Percentiles rank a stretch among this genome's conserved stretches.
Conservation (phyloP, 352 stramenopile genomes). For the Thraustochytrium sp. region DNA sequence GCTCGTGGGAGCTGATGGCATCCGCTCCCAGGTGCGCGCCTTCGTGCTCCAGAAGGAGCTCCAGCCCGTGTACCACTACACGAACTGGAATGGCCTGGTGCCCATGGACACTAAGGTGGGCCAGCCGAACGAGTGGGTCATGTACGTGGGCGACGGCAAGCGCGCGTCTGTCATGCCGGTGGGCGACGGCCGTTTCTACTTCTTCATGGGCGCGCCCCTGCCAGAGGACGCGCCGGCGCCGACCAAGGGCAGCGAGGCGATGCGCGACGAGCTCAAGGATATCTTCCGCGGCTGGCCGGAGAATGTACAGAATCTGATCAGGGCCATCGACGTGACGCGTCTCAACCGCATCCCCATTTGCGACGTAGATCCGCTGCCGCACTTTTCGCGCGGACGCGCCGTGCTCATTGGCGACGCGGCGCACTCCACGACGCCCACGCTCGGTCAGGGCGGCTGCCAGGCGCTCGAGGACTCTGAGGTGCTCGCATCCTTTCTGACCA, state of each 20-base stretch:
- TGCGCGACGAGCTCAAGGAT: constrained; percentile 43
- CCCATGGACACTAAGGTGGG: constrained; percentile 1
- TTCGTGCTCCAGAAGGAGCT: constrained; percentile 38
- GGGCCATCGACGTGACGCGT: constrained; percentile 26
- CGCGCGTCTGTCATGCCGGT: constrained; percentile 42
- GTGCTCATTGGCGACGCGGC: constrained; percentile 36
- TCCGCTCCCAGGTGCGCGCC: constrained; percentile 15
- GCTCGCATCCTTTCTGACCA: constrained; percentile 8
- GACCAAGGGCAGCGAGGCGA: not conserved
- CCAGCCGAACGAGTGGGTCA: constrained; percentile 32
- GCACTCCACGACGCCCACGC: constrained; percentile 39
- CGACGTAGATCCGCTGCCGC: constrained; percentile 30
- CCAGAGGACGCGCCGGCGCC: constrained; percentile 17
- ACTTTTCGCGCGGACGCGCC: not conserved
- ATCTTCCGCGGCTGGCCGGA: constrained; percentile 39
- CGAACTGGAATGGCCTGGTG: constrained; percentile 43
- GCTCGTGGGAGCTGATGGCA: constrained; percentile 38
- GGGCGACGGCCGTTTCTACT: constrained; percentile 32
- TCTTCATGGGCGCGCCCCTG: constrained; percentile 37
- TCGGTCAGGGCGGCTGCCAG: constrained; percentile 43
- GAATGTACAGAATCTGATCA: constrained; percentile 27
- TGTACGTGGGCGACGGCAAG: constrained; percentile 43
- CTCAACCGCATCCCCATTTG: constrained; percentile 45
- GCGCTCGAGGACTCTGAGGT: constrained; percentile 42
- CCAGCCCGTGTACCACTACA: constrained; percentile 33